A percentile compares a stretch with the other conserved stretches of the same genome.
These are phyloP conservation scores for Colletotrichum orchidophilum DNA, from an alignment of 2,329 filamentous ascomycete species.

Conservation along the genomic window DNA sequence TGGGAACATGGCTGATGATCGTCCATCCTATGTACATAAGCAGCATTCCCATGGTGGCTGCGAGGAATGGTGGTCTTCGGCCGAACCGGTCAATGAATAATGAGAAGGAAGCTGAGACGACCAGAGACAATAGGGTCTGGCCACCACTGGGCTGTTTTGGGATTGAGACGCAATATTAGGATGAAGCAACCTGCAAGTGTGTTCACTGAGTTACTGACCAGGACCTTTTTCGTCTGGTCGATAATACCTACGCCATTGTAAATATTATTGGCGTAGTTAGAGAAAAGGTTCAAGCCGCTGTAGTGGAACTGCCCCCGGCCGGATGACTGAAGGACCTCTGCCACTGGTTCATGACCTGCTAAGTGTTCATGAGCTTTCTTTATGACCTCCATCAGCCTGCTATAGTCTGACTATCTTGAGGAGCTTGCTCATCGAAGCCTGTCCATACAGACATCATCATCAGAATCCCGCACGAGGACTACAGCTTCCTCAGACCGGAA, in stretches of 20 bases:
- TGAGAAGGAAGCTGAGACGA: background rate
- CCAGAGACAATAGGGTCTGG: background rate
- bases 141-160: background rate
- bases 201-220: background rate
- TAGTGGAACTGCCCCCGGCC: background rate
- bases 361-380: background rate
- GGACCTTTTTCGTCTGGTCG: background rate
- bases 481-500: background rate
- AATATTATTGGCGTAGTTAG: background rate
- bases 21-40: constrained; percentile 9
- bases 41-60: background rate
- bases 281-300: background rate
- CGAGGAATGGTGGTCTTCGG: background rate
- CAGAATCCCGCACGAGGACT: background rate
- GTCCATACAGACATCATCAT: background rate
- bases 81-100: background rate
- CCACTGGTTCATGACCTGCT: background rate
- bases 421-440: background rate
- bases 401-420: background rate
- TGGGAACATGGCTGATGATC: background rate
- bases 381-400: background rate
- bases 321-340: background rate
- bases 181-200: background rate
- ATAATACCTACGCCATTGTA: background rate
- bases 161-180: rapidly evolving